phyloP scores from a whole-genome alignment of 495 filamentous ascomycete species.

The Acidomyces sp. region DNA sequence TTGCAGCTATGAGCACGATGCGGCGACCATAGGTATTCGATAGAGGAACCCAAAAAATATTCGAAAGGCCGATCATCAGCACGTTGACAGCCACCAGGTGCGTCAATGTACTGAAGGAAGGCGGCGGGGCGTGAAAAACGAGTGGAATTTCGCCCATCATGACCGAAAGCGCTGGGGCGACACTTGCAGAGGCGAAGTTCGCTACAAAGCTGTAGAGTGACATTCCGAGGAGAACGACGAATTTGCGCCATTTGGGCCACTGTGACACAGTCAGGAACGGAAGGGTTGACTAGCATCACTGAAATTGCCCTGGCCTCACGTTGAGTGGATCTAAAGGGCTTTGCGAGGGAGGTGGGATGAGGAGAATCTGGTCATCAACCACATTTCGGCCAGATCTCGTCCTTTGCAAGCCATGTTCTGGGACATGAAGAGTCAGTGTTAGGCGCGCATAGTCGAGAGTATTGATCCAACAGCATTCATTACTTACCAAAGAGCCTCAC shows the following conservation, averaged over 20 bases:
- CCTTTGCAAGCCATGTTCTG: conserved; percentile 15
- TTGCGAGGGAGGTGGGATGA: conserved; percentile 17
- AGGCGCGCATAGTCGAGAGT: not conserved
- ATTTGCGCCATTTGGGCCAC: conserved; percentile 21
- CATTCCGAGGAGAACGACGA: conserved; percentile 17
- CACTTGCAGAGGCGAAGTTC: conserved; percentile 16
- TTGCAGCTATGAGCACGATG: conserved; percentile 17
- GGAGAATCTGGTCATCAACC: conserved; percentile 9
- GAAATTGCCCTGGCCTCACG: not conserved
- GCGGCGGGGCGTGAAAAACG: conserved; percentile 7
- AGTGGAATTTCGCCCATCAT: conserved; percentile 8
- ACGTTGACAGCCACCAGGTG: conserved; percentile 21
- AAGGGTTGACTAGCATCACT: not conserved
- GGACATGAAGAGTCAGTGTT: not conserved
- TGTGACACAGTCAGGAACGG: not conserved
- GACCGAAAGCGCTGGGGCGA: conserved; percentile 18
- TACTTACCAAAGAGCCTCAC: conserved; percentile 12
- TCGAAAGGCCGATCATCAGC: conserved; percentile 21
- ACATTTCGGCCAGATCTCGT: conserved; percentile 11
- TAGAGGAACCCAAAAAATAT: conserved; percentile 25
- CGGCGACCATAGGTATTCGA: conserved; percentile 23
- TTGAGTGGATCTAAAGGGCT: conserved; percentile 20
- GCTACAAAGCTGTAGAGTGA: conserved; percentile 9
- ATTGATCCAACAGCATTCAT: not conserved
- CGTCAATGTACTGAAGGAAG: conserved; percentile 6